Base-by-base conservation (phyloP, 2,329 filamentous ascomycete genomes). In the Paracoccidioides brasiliensis region DNA sequence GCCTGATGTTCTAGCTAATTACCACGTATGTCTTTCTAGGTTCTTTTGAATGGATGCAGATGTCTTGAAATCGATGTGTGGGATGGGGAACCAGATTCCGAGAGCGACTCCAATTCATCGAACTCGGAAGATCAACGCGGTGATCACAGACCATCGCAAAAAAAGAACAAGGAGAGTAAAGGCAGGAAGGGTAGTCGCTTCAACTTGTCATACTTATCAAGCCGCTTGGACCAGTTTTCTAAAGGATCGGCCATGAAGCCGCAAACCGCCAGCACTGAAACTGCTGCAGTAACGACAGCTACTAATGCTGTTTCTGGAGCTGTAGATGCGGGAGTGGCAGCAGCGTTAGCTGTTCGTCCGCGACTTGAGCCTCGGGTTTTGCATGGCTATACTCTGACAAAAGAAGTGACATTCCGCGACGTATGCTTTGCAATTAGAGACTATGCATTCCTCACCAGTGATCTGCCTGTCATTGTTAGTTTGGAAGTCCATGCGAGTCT, bases 31-130 rank as follows among this genome's bases (percentile, higher is more conserved):
- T n/a, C 12, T 46, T n/a, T 9, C 14, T 63, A 88, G 79, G 85
- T 86, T 10, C 80, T 96, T 10, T 76, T 80, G 40, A 79, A 82
- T 53, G 87, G 88, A 50, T 95, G 90, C 65, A 83, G 90, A 58
- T 96, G 90, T 65, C 89, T 96, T 49, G 90, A 96, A 69, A 93
- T 96, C 55, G 91, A 96, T 66, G 89, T 96, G 3, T 95, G 90
- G 87, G 88, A 96, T 69, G 88, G 89, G 10, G 76, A 79, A 45
- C 71, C 72, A 6, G 73, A 68, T 22, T 70, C 72, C 7, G 73
- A 69, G 12, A 57, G 65, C 59, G 70, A 66, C 53, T 64, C 67
- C 14, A 68, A 64, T 43, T 57, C 55, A 15, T 51, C 52, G 6
- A 40, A 64, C 61, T 55, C 58, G 5, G 59, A 62, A 41, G 57